These are phyloP conservation scores for Paramecium octaurelia DNA, from an alignment of 73 alveolate species.

Conservation along the genomic window DNA sequence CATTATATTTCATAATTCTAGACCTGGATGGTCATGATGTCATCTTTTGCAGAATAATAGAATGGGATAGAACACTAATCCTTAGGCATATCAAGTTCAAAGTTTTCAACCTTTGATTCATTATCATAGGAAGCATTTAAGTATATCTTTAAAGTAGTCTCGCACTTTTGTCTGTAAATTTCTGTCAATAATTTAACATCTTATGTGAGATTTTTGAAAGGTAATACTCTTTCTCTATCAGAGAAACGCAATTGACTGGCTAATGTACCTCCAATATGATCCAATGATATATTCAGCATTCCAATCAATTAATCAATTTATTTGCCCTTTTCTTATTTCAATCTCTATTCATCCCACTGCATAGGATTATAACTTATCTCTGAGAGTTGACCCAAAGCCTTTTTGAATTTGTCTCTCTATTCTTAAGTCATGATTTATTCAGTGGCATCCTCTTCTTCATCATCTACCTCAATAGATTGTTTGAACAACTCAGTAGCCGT, in stretches of 20 bases:
- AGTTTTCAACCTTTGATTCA: not conserved
- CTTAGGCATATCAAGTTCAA: not conserved
- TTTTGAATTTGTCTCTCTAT: conserved; percentile 4
- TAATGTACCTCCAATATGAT: conserved; percentile 2
- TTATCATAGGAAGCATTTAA: not conserved
- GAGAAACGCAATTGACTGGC: not conserved
- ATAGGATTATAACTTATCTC: conserved; percentile 17
- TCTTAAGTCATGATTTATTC: conserved; percentile 17
- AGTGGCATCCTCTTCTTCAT: not conserved
- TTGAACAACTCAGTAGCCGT: not conserved
- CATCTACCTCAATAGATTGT: not conserved
- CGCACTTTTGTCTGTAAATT: conserved; percentile 22
- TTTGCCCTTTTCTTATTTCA: not conserved
- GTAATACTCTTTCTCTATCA: conserved; percentile 1
- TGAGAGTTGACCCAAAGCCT: conserved; percentile 14
- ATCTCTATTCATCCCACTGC: conserved; percentile 24
- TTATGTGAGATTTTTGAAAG: not conserved
- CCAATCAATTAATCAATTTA: not conserved
- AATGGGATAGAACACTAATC: not conserved
- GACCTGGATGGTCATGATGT: not conserved
- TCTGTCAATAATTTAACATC: not conserved
- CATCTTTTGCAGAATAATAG: not conserved
- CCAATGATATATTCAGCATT: conserved; percentile 12
- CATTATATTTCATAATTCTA: not conserved
- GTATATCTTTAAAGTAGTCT: not conserved